Evolutionary conservation across 331 rosid species (phyloP).

Genomic region (Rosa hybrid): DNA sequence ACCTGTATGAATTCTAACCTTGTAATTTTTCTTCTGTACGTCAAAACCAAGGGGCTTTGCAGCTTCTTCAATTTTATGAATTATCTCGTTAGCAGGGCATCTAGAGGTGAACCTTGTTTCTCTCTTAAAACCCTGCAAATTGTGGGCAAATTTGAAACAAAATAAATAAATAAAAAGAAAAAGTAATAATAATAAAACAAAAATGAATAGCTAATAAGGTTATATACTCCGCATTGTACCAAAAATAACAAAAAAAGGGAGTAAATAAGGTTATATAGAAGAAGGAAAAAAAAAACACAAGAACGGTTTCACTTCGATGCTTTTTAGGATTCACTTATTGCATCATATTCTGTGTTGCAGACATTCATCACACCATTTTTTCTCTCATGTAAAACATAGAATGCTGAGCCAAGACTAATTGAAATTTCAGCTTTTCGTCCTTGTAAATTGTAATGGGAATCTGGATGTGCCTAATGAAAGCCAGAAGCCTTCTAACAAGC

Average conservation of each 20-base stretch:
- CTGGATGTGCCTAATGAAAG: neutral
- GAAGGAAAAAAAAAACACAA: neutral
- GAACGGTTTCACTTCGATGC: neutral
- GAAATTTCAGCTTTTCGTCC: neutral
- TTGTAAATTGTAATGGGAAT: neutral
- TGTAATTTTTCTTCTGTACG: constrained; percentile 93
- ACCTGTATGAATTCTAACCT: constrained; percentile 48
- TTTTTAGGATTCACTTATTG: neutral
- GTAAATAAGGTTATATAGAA: neutral
- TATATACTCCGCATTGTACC: neutral
- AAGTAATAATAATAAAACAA: neutral
- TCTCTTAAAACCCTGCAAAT: constrained; percentile 75
- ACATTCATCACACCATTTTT: neutral
- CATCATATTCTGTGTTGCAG: neutral
- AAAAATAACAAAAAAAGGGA: neutral
- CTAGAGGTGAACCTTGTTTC: constrained; percentile 97
- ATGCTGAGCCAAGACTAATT: neutral
- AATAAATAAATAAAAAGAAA: neutral
- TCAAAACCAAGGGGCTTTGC: constrained; percentile 99
- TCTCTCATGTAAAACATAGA: neutral
- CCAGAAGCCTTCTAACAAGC: constrained; percentile 14
- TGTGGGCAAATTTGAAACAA: neutral
- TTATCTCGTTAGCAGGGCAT: constrained; percentile 86
- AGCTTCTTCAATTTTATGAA: constrained; percentile 92
- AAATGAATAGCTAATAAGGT: neutral